phyloP scores from a whole-genome alignment of 768 basidiomycete species.

The Rhodotorula sphaerocarpa region DNA sequence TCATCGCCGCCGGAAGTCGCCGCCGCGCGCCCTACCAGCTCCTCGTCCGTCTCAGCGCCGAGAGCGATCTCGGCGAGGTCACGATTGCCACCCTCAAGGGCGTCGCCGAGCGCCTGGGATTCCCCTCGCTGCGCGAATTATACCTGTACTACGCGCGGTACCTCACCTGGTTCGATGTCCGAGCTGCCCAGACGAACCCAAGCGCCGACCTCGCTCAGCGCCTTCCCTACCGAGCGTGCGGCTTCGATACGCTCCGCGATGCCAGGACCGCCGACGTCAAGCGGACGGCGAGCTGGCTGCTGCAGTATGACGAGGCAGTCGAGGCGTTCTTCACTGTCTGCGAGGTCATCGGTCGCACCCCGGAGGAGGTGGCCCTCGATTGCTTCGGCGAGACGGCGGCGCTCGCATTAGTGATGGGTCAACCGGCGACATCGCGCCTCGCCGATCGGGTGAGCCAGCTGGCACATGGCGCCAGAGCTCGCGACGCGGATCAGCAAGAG shows the following conservation, averaged over 20 bases:
- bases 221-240: conserved; percentile 65
- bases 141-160: conserved; percentile 73
- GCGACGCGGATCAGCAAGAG: conserved; percentile 19
- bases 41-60: conserved; percentile 58
- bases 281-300: conserved; percentile 59
- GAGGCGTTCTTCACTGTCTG: conserved; percentile 59
- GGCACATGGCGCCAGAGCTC: conserved; percentile 13
- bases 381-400: conserved; percentile 43
- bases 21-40: conserved; percentile 82
- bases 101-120: conserved; percentile 60
- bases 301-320: conserved; percentile 45
- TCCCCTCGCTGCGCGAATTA: conserved; percentile 55
- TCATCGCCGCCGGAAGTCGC: conserved; percentile 66
- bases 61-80: conserved; percentile 41
- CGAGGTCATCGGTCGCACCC: conserved; percentile 45
- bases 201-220: conserved; percentile 5
- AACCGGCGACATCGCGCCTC: too few relatives aligned
- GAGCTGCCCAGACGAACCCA: conserved; percentile 43
- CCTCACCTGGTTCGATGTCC: conserved; percentile 55
- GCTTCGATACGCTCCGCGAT: conserved; percentile 60
- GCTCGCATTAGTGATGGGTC: background rate
- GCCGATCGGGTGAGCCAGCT: background rate
- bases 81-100: conserved; percentile 54
- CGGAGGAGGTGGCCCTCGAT: conserved; percentile 51
- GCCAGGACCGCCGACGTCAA: conserved; percentile 62